Percentiles rank a stretch among this genome's conserved stretches.
phyloP scores from a whole-genome alignment of 306 rosid genomes.

The Alnus glutinosa region DNA sequence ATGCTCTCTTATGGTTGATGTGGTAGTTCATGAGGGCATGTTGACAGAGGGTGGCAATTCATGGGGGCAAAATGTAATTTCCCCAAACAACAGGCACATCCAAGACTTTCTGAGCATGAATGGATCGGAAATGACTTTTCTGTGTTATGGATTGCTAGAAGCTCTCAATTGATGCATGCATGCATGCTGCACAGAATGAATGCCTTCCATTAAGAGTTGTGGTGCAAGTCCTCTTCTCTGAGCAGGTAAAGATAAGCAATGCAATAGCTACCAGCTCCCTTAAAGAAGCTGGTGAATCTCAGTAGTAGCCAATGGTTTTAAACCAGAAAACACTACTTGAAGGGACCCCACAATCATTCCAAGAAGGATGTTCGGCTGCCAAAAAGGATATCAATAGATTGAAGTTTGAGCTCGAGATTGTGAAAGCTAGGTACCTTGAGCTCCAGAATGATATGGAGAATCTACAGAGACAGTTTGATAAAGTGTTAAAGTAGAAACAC shows the following conservation, averaged over 20 bases:
- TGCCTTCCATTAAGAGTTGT: slow-evolving; percentile 93
- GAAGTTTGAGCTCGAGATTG: slow-evolving; percentile 86
- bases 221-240: slow-evolving; percentile 93
- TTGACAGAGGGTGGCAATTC: too few species aligned
- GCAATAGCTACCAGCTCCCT: slow-evolving; percentile 64
- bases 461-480: slow-evolving; percentile 90
- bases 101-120: slow-evolving; percentile 91
- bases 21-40: too few species aligned
- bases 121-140: slow-evolving; percentile 73
- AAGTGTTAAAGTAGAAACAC: slow-evolving; percentile 77
- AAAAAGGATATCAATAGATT: slow-evolving; percentile 92
- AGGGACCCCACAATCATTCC: slow-evolving; percentile 95
- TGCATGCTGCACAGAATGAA: slow-evolving; percentile 98
- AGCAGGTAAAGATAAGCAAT: slow-evolving; percentile 89
- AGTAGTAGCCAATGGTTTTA: slow-evolving; percentile 57
- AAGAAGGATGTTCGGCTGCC: slow-evolving; percentile 93
- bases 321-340: slow-evolving; percentile 84
- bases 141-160: slow-evolving; percentile 98
- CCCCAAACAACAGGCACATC: slow-evolving; percentile 68
- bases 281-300: slow-evolving; percentile 65
- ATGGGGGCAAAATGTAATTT: too few species aligned
- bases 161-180: slow-evolving; percentile 94
- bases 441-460: slow-evolving; percentile 84
- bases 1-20: too few species aligned
- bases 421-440: slow-evolving; percentile 78